Evolutionary conservation across 768 basidiomycete genomes (phyloP).

Genomic region (Lentinula guzmanii): DNA sequence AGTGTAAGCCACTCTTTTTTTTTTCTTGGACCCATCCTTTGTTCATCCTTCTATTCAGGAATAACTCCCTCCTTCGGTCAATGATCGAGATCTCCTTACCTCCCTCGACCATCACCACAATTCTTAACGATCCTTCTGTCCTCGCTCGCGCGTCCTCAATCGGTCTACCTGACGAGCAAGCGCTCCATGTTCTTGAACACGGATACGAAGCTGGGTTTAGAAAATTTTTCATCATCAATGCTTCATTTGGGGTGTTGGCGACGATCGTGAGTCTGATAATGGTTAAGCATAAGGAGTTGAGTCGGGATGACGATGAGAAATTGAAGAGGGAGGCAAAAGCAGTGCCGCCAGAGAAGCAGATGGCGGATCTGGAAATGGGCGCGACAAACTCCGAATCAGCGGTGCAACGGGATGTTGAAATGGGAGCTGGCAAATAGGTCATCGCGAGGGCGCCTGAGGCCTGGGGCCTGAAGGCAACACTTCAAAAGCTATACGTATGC

Average conservation of each 20-base stretch:
- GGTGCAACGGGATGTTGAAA: not conserved
- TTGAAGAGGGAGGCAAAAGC: slow-evolving; percentile 29
- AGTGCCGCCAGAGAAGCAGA: not conserved
- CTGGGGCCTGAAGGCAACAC: too few relatives aligned
- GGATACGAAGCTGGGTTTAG: slow-evolving; percentile 58
- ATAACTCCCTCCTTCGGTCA: slow-evolving; percentile 40
- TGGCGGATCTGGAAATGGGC: not conserved
- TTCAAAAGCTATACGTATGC: too few relatives aligned
- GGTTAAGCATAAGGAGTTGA: slow-evolving; percentile 58
- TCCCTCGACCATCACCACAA: slow-evolving; percentile 27
- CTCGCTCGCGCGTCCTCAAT: slow-evolving; percentile 25
- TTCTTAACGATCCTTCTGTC: slow-evolving; percentile 44
- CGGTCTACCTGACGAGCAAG: slow-evolving; percentile 28
- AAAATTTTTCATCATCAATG: slow-evolving; percentile 56
- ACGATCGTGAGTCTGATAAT: slow-evolving; percentile 48
- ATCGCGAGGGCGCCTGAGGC: not conserved
- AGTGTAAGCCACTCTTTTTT: slow-evolving; percentile 28
- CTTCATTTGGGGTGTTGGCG: slow-evolving; percentile 45
- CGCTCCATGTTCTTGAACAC: slow-evolving; percentile 33
- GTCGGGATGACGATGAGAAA: slow-evolving; percentile 48
- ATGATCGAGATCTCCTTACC: slow-evolving; percentile 34
- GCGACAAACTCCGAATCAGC: not conserved
- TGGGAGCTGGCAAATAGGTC: not conserved
- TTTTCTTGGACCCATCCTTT: not conserved
- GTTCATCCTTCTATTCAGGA: slow-evolving; percentile 17